Percentiles rank a stretch among this genome's conserved stretches.
Evolutionary conservation across 1,284 basidiomycete genomes (phyloP).

Genomic region (Heterobasidion occidentale): DNA sequence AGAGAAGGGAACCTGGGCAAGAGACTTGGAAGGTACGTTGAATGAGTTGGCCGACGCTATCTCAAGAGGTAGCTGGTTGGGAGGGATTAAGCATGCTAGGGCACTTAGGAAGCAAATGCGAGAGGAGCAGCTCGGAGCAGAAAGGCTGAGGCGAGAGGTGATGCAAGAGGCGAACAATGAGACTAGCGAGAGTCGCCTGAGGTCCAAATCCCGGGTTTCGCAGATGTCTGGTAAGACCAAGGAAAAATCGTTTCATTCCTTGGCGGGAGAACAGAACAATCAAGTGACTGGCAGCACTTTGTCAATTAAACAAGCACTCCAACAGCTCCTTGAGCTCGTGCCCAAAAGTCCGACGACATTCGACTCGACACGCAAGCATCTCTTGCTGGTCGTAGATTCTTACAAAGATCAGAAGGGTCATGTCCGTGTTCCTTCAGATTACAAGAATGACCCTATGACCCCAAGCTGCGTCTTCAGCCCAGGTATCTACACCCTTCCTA

Average conservation of each 20-base stretch:
- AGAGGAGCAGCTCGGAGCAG: background rate
- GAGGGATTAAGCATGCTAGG: constrained; percentile 12
- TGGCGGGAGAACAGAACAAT: too few species aligned
- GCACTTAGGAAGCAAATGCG: background rate
- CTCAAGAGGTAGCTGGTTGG: constrained; percentile 28
- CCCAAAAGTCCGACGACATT: too few species aligned
- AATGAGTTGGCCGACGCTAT: constrained; percentile 29
- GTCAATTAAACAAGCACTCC: constrained; percentile 11
- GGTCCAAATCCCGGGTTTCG: too few species aligned
- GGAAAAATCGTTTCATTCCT: too few species aligned
- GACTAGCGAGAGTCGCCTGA: constrained; percentile 7
- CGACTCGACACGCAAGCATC: constrained; percentile 23
- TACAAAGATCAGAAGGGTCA: constrained; percentile 17
- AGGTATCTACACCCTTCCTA: constrained; percentile 33
- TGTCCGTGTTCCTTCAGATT: constrained; percentile 22
- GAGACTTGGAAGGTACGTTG: constrained; percentile 18
- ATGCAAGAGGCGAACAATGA: constrained; percentile 3
- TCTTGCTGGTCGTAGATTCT: constrained; percentile 41
- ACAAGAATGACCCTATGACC: constrained; percentile 31
- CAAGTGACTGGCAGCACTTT: background rate
- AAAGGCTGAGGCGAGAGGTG: constrained; percentile 2
- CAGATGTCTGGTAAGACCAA: too few species aligned
- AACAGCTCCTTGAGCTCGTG: constrained; percentile 22
- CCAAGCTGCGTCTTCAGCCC: constrained; percentile 38
- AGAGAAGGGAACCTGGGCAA: constrained; percentile 27